Percentiles rank a stretch among this genome's conserved stretches.
Conservation (phyloP, 768 basidiomycete species). For the Crucibulum laeve region DNA sequence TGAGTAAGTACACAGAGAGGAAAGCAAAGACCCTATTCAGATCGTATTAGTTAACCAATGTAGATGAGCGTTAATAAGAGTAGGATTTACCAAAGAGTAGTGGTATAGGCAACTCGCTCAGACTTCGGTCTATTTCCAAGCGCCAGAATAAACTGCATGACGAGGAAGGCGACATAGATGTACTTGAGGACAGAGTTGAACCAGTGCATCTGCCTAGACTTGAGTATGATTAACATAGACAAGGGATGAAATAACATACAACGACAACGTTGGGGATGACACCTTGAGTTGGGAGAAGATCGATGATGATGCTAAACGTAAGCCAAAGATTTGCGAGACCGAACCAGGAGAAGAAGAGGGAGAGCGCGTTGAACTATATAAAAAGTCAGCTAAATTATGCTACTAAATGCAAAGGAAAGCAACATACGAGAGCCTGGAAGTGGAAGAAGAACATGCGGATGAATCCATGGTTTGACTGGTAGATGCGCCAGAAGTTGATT, state of each 20-base stretch:
- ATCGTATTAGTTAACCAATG: not conserved
- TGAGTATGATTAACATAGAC: not conserved
- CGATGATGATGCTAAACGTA: constrained; percentile 92
- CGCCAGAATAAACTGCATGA: constrained; percentile 63
- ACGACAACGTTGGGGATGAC: constrained; percentile 71
- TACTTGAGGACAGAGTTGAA: constrained; percentile 78
- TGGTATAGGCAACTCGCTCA: constrained; percentile 66
- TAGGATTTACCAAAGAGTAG: constrained; percentile 62
- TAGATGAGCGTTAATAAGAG: not conserved
- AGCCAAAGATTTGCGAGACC: constrained; percentile 89
- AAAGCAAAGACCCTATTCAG: constrained; percentile 72
- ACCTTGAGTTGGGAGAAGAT: constrained; percentile 58
- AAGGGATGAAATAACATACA: constrained; percentile 39
- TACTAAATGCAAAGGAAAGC: not conserved
- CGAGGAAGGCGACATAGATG: constrained; percentile 83
- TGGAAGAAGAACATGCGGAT: constrained; percentile 97
- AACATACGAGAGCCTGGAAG: constrained; percentile 78
- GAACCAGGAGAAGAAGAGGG: constrained; percentile 90
- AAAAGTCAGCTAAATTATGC: not conserved
- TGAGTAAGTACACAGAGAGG: constrained; percentile 76
- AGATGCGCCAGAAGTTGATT: constrained; percentile 90
- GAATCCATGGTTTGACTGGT: constrained; percentile 80
- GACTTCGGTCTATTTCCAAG: constrained; percentile 84
- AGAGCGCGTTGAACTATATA: constrained; percentile 76
- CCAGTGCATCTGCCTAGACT: constrained; percentile 70